These are phyloP conservation scores for Suhomyces maxii DNA, from an alignment of 1,139 yeast genomes.

Conservation along the genomic window DNA sequence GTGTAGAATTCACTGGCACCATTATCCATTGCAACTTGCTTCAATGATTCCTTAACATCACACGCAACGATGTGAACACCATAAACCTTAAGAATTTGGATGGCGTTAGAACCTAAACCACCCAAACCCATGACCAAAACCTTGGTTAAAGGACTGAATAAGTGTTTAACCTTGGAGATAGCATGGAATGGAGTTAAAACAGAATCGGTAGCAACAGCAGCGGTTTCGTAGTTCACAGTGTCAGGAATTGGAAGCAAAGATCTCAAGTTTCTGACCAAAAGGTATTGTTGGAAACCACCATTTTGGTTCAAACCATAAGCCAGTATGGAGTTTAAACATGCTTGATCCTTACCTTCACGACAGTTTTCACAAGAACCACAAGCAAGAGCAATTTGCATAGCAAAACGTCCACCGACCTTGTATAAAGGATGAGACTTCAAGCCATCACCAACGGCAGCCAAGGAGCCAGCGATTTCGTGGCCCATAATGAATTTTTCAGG, in stretches of 20 bases:
- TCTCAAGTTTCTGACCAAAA: slow-evolving; percentile 37
- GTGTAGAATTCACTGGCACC: slow-evolving; percentile 49
- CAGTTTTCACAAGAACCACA: slow-evolving; percentile 49
- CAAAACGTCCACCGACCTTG: slow-evolving; percentile 37
- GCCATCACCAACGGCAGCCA: slow-evolving; percentile 41
- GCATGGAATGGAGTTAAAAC: slow-evolving; percentile 56
- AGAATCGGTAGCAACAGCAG: slow-evolving; percentile 53
- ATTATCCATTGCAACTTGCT: slow-evolving; percentile 27
- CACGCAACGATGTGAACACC: slow-evolving; percentile 44
- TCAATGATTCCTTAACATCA: slow-evolving; percentile 37
- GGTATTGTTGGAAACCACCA: slow-evolving; percentile 54
- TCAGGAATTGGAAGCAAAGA: slow-evolving; percentile 49
- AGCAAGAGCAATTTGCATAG: slow-evolving; percentile 36
- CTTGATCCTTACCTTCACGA: slow-evolving; percentile 43
- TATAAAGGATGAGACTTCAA: slow-evolving; percentile 27
- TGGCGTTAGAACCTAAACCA: slow-evolving; percentile 51
- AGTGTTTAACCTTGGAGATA: slow-evolving; percentile 36
- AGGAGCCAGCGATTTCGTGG: slow-evolving; percentile 56
- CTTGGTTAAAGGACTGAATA: slow-evolving; percentile 36
- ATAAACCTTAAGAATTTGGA: slow-evolving; percentile 44
- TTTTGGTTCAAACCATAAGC: slow-evolving; percentile 47
- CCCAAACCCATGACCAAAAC: slow-evolving; percentile 51
- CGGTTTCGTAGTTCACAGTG: slow-evolving; percentile 42
- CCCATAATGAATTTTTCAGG: slow-evolving; percentile 50
- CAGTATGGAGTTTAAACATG: slow-evolving; percentile 25